A percentile compares a stretch with the other conserved stretches of the same genome.
These are phyloP conservation scores for Hypoxylon sp. DNA, from an alignment of 2,329 filamentous ascomycete species.

Conservation along the genomic window DNA sequence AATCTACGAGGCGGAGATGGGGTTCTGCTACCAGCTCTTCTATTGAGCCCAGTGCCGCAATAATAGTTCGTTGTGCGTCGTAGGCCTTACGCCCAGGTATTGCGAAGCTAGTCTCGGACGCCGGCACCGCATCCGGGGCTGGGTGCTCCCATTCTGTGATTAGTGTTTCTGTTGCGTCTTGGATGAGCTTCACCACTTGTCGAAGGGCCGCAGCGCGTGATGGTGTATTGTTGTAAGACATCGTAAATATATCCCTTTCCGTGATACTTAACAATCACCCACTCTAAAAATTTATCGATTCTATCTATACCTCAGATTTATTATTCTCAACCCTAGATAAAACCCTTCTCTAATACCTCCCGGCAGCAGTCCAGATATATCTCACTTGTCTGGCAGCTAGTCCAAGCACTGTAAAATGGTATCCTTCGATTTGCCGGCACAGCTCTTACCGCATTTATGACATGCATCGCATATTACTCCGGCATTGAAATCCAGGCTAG, in stretches of 20 bases:
- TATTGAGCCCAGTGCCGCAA: constrained; percentile 42
- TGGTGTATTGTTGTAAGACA: constrained; percentile 36
- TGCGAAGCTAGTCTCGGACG: constrained; percentile 33
- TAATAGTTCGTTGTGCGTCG: constrained; percentile 38
- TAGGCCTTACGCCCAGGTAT: constrained; percentile 42
- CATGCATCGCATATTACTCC: constrained; percentile 26
- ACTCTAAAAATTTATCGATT: not conserved
- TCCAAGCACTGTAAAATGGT: constrained; percentile 3
- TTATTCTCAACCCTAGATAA: not conserved
- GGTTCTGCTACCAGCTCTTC: constrained; percentile 45
- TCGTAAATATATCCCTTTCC: constrained; percentile 3
- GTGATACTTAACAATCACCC: not conserved
- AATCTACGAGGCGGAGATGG: constrained; percentile 41
- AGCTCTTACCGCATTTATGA: constrained; percentile 18
- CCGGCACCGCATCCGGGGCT: constrained; percentile 34
- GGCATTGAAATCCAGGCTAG: constrained; percentile 20
- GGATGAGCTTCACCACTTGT: constrained; percentile 40
- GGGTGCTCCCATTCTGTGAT: constrained; percentile 44
- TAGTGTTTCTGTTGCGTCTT: constrained; percentile 37
- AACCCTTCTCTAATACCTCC: not conserved
- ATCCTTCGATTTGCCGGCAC: constrained; percentile 36
- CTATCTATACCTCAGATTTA: not conserved
- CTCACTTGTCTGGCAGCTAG: not conserved
- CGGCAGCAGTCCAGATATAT: constrained; percentile 9
- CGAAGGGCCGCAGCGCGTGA: constrained; percentile 40